Evolutionary conservation across 176 grass and related monocot genomes (phyloP).

Genomic region (Juncus inflexus): DNA sequence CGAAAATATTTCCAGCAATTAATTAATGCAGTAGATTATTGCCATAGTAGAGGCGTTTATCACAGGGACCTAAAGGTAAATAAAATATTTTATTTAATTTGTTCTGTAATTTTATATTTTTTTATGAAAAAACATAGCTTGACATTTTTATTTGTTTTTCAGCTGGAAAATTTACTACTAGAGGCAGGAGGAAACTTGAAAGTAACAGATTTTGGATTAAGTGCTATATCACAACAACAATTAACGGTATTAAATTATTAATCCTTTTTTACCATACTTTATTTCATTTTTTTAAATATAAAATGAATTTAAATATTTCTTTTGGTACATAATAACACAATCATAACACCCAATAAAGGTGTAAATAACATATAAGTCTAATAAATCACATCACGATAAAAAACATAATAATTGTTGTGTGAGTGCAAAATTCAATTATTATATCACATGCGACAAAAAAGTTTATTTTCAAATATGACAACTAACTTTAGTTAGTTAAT

Average conservation of each 20-base stretch:
- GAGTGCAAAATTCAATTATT: not conserved
- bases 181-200: constrained; percentile 85
- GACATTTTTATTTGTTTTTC: constrained; percentile 30
- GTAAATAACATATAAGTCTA: no score
- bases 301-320: not conserved
- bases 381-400: no score
- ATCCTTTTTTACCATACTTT: no score
- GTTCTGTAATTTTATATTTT: constrained; percentile 10
- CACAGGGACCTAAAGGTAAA: constrained; percentile 95
- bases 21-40: constrained; percentile 92
- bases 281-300: no score
- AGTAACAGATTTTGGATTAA: constrained; percentile 96
- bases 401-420: not conserved
- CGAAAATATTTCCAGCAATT: constrained; percentile 93
- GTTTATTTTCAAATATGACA: constrained; percentile 17
- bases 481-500: constrained; percentile 7
- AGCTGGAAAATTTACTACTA: constrained; percentile 97
- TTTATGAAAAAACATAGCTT: constrained; percentile 24
- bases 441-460: not conserved
- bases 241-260: constrained; percentile 51
- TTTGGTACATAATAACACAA: constrained; percentile 9
- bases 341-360: not conserved
- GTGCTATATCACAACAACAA: constrained; percentile 81
- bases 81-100: constrained; percentile 6
- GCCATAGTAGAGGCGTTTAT: constrained; percentile 96